Base-by-base conservation (phyloP, 208 protist species). In the Wallacemonas sp. region DNA sequence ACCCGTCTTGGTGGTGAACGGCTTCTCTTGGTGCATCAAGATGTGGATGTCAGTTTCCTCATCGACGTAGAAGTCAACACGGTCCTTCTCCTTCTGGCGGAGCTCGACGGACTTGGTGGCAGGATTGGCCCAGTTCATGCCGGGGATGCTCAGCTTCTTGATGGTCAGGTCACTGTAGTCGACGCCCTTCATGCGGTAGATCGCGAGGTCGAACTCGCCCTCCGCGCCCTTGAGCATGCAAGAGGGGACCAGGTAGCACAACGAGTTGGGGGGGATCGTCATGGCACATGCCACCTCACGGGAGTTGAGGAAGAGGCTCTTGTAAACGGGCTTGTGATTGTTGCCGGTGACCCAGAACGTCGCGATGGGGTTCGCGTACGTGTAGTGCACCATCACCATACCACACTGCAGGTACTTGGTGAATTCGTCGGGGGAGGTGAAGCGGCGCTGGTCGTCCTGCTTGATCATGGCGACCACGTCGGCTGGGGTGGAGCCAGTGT, bases 331-430 rank as follows among this genome's bases (percentile, higher is more conserved):
- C 57, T 81, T 82, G 69, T 93, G 83, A 60, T 89, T 90, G 73
- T 90, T 90, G 56, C 79, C 80, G 2, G 87, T 93, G 27, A 93
- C 76, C 68, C 76, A 83, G 69, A 84, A 85, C 3, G 81, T 91
- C 8, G 83, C 73, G 39, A 90, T 79, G 19, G 71, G 72, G 55
- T 68, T 49, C 19, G 52, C 62, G 61, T 76, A 77, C 26, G 68
- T 77, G 61, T 63, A 76, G 58, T 83, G 78, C 17, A 72, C 61
- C 16, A 93, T 72, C 16, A 89, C 64, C 58, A 93, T 72, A 34
- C 84, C 84, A 60, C 83, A 90, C 74, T 93, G 87, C 41, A 80
- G 73, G 65, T 93, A 90, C 27, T 73, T 64, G 11, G 73, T 58
- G 19, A 75, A 63, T 47, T 83, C 76, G 11, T 80, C 65, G 11